Base-by-base conservation (phyloP, 768 basidiomycete species). In the Macrolepiota fuliginosa region DNA sequence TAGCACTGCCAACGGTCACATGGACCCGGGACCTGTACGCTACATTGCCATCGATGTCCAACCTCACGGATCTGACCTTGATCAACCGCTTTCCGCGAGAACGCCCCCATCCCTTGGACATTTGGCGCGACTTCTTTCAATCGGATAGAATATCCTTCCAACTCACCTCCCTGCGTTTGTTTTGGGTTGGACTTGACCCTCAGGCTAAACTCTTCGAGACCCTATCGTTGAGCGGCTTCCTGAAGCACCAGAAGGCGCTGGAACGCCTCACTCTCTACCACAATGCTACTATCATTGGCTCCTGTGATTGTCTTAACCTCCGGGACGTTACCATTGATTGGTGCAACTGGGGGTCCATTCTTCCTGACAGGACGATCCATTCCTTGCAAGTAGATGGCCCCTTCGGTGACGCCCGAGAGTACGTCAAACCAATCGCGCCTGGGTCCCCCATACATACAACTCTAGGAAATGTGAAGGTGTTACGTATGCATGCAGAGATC, bases 11-110 rank as follows among this genome's bases (percentile, higher is more conserved):
- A 57, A 24, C n/a, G 10, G 32, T 5, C 13, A 15, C 27, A 13
- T 57, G 42, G 46, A 45, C 56, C 29, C 56, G 56, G 4, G 45
- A 46, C n/a, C 12, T 57, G 9, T 49, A 36, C 10, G n/a, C 36
- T 37, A 45, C 56, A 35, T 17, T 57, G 32, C 46, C 36, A 36
- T 15, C 29, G 6, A 57, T 57, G 56, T 39, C 56, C 19, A 36
- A 36, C 22, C 56, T 57, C 56, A 57, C 47, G 39, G 32, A 57
- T 17, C 32, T 57, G n/a, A 46, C 45, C 56, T n/a, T 57, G 32
- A 57, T 57, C 46, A 49, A 35, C 42, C 32, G 35, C 12, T 39
- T 54, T 54, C 53, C 36, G 1, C 12, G 13, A 22, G 53, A 54
- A 19, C 53, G 37, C 24, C 53, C 53, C 22, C 0, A 37, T 10